phyloP scores from a whole-genome alignment of 306 rosid genomes.

The Malus asiatica region DNA sequence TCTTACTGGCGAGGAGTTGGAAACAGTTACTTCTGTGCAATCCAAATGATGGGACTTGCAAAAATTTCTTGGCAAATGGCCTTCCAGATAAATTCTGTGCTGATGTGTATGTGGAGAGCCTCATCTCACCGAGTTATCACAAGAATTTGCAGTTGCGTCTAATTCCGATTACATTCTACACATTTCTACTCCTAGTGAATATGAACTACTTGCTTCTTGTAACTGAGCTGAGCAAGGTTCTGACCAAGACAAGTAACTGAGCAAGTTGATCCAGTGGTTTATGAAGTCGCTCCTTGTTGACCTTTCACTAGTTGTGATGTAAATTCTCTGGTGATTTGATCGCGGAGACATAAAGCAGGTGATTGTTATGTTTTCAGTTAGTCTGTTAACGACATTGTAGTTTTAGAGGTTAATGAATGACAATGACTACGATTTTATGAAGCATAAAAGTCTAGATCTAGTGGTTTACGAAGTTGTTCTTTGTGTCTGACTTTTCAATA shows the following conservation, averaged over 20 bases:
- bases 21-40: not conserved
- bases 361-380: not conserved
- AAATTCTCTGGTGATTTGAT: not conserved
- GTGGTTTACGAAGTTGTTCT: no score
- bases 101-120: slow-evolving; percentile 12
- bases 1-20: not conserved
- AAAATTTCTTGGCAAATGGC: slow-evolving; percentile 2
- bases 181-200: not conserved
- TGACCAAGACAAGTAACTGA: not conserved
- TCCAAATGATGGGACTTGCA: slow-evolving; percentile 1
- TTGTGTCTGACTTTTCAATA: no score
- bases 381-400: not conserved
- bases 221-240: not conserved
- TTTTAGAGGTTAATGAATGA: not conserved
- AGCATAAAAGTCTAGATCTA: no score
- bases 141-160: not conserved
- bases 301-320: not conserved
- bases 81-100: not conserved
- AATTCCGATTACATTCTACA: not conserved
- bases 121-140: not conserved
- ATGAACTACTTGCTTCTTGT: not conserved
- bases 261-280: not conserved
- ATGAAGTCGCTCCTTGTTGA: not conserved
- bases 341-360: not conserved
- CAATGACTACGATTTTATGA: not conserved